A percentile compares a stretch with the other conserved stretches of the same genome.
Conservation (phyloP, 495 filamentous ascomycete species). For the Hypoxylon fragiforme region DNA sequence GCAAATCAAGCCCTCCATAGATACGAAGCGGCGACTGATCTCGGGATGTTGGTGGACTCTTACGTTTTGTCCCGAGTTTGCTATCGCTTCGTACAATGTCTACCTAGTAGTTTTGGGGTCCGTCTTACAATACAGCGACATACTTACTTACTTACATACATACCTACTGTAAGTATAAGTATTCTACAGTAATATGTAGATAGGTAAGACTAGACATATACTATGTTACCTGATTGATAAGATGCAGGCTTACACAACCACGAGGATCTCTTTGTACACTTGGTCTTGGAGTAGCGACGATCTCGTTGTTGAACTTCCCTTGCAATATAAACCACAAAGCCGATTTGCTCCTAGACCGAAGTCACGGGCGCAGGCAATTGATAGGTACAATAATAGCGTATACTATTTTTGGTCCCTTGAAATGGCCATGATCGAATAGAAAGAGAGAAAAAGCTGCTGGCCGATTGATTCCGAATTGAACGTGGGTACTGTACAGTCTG, state of each 20-base stretch:
- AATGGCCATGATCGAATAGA: background rate
- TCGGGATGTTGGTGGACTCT: too few relatives aligned
- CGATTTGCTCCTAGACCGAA: constrained; percentile 24
- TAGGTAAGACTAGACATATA: too few relatives aligned
- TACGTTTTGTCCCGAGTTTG: constrained; percentile 8
- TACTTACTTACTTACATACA: too few relatives aligned
- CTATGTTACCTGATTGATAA: background rate
- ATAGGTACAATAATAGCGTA: constrained; percentile 1
- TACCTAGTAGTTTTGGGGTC: too few relatives aligned
- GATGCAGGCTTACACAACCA: constrained; percentile 3
- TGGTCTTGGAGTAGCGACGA: constrained; percentile 12
- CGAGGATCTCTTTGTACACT: constrained; percentile 5
- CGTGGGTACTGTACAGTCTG: background rate
- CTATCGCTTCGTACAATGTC: constrained; percentile 7
- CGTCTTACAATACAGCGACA: too few relatives aligned
- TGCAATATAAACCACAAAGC: constrained; percentile 9
- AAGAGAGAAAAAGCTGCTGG: constrained; percentile 7
- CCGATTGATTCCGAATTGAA: constrained; percentile 22
- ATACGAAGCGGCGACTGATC: too few relatives aligned
- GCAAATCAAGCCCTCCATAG: constrained; percentile 18
- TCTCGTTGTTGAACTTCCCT: constrained; percentile 4
- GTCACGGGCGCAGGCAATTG: constrained; percentile 3
- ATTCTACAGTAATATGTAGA: too few relatives aligned
- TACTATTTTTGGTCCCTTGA: constrained; percentile 23
- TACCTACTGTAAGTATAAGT: too few relatives aligned